Evolutionary conservation across 768 basidiomycete genomes (phyloP), one percentile per base, ranked within the genome.

Genomic region (Mycena epipterygia): DNA sequence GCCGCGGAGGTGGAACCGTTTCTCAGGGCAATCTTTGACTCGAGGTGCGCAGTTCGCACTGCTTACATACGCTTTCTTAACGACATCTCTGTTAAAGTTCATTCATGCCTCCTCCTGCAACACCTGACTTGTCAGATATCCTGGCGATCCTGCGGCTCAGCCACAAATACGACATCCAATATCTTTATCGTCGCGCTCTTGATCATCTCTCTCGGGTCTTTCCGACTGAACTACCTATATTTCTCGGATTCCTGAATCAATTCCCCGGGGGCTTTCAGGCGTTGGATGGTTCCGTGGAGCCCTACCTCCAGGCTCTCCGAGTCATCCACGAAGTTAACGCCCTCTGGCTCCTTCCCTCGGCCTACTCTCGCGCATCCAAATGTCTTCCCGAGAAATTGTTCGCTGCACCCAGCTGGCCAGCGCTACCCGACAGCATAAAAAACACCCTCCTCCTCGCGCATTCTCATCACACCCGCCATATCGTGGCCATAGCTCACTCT

Each of bases 21-120:
- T 58, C 56, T 66, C 3, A n/a, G 46, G 13, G 56, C 64, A 9
- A 51, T 66, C 11, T 66, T 66, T 27, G 64, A 66, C 48, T 66
- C 64, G 21, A 66, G 64, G 64, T 66, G 12, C 8, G 56, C 14
- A 23, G 19, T 16, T 17, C 21, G n/a, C 14, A 21, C 14, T 11
- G 13, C 16, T 12, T 27, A 13, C 19, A 5, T 5, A 51, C 16
- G 30, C 32, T 42, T 19, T 39, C 42, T n/a, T 16, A 25, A 27
- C 12, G 14, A 23, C n/a, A 3, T 37, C 11, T 13, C 0, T 63
- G 5, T 52, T 12, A 5, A 64, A 64, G 62, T 44, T 64, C 35
- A 37, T 64, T 64, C 39, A 64, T 64, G 62, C 62, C 62, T 6
- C 49, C 62, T 2, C 62, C 62, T 2, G 41, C 51, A 3, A 21